A percentile compares a stretch with the other conserved stretches of the same genome.
Conservation (phyloP, 2,329 filamentous ascomycete species). For the Tolypocladium album region DNA sequence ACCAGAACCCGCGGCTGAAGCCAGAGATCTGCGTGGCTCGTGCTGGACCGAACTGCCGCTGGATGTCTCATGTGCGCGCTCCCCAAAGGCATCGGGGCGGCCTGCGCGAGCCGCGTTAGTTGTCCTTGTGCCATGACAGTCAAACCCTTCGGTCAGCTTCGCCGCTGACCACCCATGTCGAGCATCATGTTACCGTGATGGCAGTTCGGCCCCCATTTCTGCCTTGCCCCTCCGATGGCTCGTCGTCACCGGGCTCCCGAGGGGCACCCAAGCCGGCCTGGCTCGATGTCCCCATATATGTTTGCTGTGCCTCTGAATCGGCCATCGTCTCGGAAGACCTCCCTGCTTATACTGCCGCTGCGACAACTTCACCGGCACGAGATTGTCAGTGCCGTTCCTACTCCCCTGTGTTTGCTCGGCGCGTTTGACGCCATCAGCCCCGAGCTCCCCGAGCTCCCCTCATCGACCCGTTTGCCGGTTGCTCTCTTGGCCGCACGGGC, state of each 20-base stretch:
- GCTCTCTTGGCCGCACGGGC: not conserved
- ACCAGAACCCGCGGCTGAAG: not conserved
- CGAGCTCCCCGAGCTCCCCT: not conserved
- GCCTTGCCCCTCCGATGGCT: not conserved
- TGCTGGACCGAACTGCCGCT: not conserved
- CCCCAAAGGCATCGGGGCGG: too few species aligned
- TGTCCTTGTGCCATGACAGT: slow-evolving; percentile 2
- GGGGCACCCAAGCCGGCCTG: not conserved
- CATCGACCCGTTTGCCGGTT: not conserved
- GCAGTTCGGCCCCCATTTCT: not conserved
- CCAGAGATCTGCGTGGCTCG: not conserved
- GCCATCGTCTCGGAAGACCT: not conserved
- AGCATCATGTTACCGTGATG: not conserved
- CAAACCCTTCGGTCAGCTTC: not conserved
- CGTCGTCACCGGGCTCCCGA: not conserved
- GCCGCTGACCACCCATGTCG: not conserved
- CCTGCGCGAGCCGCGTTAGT: not conserved
- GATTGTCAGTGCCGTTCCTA: too few species aligned
- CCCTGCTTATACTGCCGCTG: not conserved
- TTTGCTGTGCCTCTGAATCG: not conserved
- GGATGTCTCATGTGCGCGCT: not conserved
- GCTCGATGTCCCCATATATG: not conserved
- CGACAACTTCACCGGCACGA: not conserved
- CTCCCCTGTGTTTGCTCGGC: not conserved
- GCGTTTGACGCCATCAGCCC: not conserved